Evolutionary conservation across 176 grass and related monocot species (phyloP), one percentile per base, ranked within the genome.

Genomic region (Themeda triandra): DNA sequence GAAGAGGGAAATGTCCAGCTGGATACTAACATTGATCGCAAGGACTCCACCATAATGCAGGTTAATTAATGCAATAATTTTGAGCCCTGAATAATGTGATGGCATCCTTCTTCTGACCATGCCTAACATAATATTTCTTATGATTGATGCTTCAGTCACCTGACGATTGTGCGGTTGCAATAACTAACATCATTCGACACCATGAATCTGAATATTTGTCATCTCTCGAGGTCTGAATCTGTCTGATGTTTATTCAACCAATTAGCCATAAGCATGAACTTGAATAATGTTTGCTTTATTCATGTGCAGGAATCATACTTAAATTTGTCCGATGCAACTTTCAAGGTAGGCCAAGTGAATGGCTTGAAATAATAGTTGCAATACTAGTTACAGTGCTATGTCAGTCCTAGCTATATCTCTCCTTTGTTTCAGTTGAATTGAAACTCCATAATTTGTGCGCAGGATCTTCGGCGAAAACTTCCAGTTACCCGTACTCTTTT

Each of bases 1-100:
- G 96, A 99, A 85, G 96, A 99, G 92, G 96, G 96, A 86, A 99
- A 99, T 91, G 96, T 99, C 42, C 96, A 99, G 90, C 88, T 99
- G 66, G 89, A 92, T 89, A 81, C 96, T 67, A 95, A 96, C n/a
- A 79, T 89, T 56, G 91, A 94, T 70, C 74, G 93, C 86, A 99
- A 85, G 29, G 96, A 96, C 42, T 96, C 93, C 78, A 94, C 91
- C 30, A 72, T 92, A 59, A 70, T 94, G 66, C 96, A 99, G 96
- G 96, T 96, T 77, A 81, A 48, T 85, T 59, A 36, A 54, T 77
- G 65, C 51, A 82, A 79, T 73, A 48, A 60, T 59, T 60, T 41
- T 83, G 13, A 69, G 28, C 48, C 60, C 14, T 17, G 27, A 62
- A 35, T 64, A 75, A 8, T 77, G 18, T 75, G 31, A 6, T 37